Percentiles rank a stretch among this genome's conserved stretches.
These are phyloP conservation scores for Colletotrichum sp. DNA, from an alignment of 2,329 filamentous ascomycete genomes.

Conservation along the genomic window DNA sequence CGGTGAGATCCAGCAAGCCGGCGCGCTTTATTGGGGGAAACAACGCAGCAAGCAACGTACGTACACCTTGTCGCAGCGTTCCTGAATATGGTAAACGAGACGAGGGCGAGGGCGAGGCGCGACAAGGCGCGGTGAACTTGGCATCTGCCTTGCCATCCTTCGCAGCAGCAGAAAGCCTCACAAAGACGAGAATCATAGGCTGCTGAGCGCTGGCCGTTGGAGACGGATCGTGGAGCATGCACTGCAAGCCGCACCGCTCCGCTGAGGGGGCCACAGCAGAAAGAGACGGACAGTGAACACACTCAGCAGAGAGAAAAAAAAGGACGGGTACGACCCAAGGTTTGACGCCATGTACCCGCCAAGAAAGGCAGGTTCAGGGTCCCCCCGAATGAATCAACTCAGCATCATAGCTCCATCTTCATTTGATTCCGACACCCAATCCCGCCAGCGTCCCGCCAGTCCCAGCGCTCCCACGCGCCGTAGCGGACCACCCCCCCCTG, in stretches of 20 bases:
- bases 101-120: neutral
- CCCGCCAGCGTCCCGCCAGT: neutral
- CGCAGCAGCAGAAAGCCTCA: neutral
- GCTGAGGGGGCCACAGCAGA: neutral
- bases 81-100: neutral
- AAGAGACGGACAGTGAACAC: neutral
- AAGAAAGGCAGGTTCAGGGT: slow-evolving; percentile 14
- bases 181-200: neutral
- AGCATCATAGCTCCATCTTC: slow-evolving; percentile 16
- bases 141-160: slow-evolving; percentile 2
- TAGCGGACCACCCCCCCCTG: slow-evolving; percentile 2
- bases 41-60: neutral
- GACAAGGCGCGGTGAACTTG: neutral
- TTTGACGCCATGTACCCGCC: neutral
- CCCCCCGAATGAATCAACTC: slow-evolving; percentile 9
- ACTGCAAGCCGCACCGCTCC: neutral
- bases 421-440: neutral
- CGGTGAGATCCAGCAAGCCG: neutral
- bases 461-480: neutral
- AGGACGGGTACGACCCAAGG: neutral
- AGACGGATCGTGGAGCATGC: neutral
- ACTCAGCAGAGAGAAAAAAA: neutral
- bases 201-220: neutral
- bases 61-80: neutral
- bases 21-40: neutral